Percentiles rank a stretch among this genome's conserved stretches.
These are phyloP conservation scores for Microcos paniculata DNA, from an alignment of 345 rosid genomes.

Conservation along the genomic window DNA sequence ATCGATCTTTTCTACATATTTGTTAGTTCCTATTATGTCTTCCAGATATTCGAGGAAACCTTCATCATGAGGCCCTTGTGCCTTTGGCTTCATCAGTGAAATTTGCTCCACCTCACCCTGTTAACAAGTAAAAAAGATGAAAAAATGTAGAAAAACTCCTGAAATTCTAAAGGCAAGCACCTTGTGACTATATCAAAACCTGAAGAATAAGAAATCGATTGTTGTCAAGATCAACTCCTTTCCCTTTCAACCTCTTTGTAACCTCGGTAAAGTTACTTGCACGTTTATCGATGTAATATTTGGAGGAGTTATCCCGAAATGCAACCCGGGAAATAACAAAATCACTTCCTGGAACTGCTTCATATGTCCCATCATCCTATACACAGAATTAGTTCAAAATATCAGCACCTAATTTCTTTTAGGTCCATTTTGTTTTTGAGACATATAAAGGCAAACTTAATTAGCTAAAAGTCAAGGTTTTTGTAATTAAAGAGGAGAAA, in stretches of 20 bases:
- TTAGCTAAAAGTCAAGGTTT: not conserved
- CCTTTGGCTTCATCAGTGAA: constrained; percentile 96
- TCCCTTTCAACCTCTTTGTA: constrained; percentile 81
- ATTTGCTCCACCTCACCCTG: constrained; percentile 99
- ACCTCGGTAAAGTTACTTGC: constrained; percentile 93
- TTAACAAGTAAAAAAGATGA: constrained; percentile 20
- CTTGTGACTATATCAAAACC: constrained; percentile 38
- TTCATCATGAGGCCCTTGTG: constrained; percentile 98
- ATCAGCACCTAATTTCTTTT: not conserved
- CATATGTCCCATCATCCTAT: constrained; percentile 83
- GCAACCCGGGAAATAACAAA: constrained; percentile 92
- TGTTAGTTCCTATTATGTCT: constrained; percentile 92
- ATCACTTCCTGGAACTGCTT: constrained; percentile 86
- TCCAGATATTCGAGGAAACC: constrained; percentile 97
- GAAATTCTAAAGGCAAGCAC: not conserved
- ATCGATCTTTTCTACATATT: constrained; percentile 90
- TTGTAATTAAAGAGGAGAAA: not conserved
- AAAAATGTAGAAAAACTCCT: constrained; percentile 3
- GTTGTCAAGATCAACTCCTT: constrained; percentile 97
- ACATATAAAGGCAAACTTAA: not conserved
- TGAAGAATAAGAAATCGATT: constrained; percentile 98
- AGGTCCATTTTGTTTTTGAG: not conserved
- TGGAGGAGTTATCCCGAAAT: constrained; percentile 90
- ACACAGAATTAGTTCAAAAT: constrained; percentile 20
- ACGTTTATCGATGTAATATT: constrained; percentile 82